Conservation (phyloP, 208 protist species). For the Leishmania guyanensis region DNA sequence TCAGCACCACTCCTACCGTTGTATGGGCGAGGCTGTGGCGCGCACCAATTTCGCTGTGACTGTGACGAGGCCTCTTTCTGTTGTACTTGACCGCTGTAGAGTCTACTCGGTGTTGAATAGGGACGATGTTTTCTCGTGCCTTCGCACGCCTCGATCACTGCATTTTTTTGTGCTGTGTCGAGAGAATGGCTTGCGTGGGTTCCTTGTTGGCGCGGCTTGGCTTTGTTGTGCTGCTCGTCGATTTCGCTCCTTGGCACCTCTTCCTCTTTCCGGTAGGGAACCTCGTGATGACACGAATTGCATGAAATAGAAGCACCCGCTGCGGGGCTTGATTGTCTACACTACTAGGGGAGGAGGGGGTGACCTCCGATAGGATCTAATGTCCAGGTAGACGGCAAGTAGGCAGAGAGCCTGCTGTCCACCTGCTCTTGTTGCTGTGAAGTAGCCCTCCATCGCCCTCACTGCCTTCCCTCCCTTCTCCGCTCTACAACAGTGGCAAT, state of each 20-base stretch:
- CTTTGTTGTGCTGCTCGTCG: neutral
- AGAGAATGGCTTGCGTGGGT: neutral
- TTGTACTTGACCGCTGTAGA: neutral
- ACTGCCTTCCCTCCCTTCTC: neutral
- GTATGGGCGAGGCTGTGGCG: neutral
- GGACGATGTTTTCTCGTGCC: neutral
- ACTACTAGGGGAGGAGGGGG: neutral
- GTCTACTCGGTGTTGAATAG: neutral
- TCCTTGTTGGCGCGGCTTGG: conserved; percentile 8
- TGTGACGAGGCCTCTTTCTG: neutral
- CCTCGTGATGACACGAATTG: neutral
- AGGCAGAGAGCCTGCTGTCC: neutral
- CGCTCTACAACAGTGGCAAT: neutral
- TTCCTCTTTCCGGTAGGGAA: neutral
- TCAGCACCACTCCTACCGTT: no score
- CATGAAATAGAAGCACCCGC: neutral
- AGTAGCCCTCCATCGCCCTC: neutral
- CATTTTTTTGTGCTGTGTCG: neutral
- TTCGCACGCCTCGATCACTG: neutral
- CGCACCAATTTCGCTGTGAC: neutral
- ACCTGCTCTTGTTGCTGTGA: neutral
- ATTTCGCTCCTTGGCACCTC: neutral
- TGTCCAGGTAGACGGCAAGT: neutral
- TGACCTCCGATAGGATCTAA: neutral
- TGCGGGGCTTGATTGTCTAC: neutral